Evolutionary conservation across 2,329 filamentous ascomycete species (phyloP).

Genomic region (Sporothrix mexicana): DNA sequence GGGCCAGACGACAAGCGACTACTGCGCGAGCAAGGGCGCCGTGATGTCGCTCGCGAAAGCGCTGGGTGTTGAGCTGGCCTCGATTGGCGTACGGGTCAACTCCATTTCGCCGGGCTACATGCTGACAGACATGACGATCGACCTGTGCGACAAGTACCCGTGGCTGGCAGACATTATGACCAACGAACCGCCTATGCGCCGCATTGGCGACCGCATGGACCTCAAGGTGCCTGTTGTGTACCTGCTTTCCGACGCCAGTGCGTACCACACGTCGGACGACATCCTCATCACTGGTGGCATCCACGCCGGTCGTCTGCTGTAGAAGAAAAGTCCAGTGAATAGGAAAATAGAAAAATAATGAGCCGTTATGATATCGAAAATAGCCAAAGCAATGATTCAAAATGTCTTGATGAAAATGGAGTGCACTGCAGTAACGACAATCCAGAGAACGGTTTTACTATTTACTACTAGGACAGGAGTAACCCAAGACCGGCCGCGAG

Average conservation of each 20-base stretch:
- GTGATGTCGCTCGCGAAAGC: conserved; percentile 70
- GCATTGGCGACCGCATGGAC: conserved; percentile 31
- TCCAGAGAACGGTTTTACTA: too few relatives aligned
- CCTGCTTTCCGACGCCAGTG: conserved; percentile 31
- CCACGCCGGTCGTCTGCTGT: conserved; percentile 21
- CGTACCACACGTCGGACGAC: conserved; percentile 28
- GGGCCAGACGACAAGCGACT: conserved; percentile 27
- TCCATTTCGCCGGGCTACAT: conserved; percentile 66
- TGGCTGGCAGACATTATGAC: conserved; percentile 16
- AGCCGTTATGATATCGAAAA: not conserved
- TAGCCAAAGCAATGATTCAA: too few relatives aligned
- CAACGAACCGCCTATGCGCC: conserved; percentile 30
- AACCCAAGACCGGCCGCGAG: too few relatives aligned
- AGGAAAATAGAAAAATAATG: not conserved
- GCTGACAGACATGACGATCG: conserved; percentile 34
- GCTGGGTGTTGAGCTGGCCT: conserved; percentile 71
- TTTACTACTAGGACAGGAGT: too few relatives aligned
- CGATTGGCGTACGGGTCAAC: conserved; percentile 69
- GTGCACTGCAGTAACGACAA: too few relatives aligned
- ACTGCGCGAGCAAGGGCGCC: conserved; percentile 60
- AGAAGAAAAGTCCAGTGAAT: not conserved
- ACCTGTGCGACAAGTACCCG: conserved; percentile 17
- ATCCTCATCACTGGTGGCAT: conserved; percentile 30
- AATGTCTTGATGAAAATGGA: too few relatives aligned
- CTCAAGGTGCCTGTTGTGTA: conserved; percentile 31